phyloP scores from a whole-genome alignment of 2,329 filamentous ascomycete species.

The Calycina marina region DNA sequence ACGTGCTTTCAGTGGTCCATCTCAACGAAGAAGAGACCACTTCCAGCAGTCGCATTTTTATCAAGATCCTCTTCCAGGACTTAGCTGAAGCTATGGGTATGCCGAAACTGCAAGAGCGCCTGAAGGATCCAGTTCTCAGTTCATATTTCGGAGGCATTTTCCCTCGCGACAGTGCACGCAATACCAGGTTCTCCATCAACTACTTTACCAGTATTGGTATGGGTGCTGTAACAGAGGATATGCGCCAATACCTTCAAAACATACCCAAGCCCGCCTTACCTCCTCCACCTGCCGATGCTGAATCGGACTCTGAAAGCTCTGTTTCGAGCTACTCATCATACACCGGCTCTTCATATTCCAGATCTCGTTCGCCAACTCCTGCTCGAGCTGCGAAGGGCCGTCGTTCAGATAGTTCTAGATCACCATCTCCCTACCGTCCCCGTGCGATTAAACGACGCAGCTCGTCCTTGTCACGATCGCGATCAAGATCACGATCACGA shows the following conservation, averaged over 20 bases:
- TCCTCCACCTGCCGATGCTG: slow-evolving; percentile 36
- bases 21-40: slow-evolving; percentile 96
- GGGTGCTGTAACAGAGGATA: slow-evolving; percentile 85
- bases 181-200: slow-evolving; percentile 95
- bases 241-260: slow-evolving; percentile 82
- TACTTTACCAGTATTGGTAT: slow-evolving; percentile 98
- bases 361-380: slow-evolving; percentile 18
- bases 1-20: slow-evolving; percentile 70
- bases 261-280: slow-evolving; percentile 73
- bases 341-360: slow-evolving; percentile 44
- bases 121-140: slow-evolving; percentile 65
- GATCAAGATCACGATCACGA: slow-evolving; percentile 10
- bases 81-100: slow-evolving; percentile 77
- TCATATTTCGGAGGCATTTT: slow-evolving; percentile 76
- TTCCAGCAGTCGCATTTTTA: slow-evolving; percentile 89
- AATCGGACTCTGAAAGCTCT: slow-evolving; percentile 49
- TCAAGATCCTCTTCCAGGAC: slow-evolving; percentile 95
- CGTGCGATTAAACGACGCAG: slow-evolving; percentile 11
- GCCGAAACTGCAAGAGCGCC: slow-evolving; percentile 58
- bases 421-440: slow-evolving; percentile 9
- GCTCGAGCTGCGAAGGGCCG: slow-evolving; percentile 8
- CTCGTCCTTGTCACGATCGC: slow-evolving; percentile 2
- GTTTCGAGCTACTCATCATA: slow-evolving; percentile 71
- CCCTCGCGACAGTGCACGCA: slow-evolving; percentile 74
- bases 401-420: slow-evolving; percentile 8